Percentiles rank a stretch among this genome's conserved stretches.
phyloP scores from a whole-genome alignment of 73 alveolate species.

The Paramecium bursaria region DNA sequence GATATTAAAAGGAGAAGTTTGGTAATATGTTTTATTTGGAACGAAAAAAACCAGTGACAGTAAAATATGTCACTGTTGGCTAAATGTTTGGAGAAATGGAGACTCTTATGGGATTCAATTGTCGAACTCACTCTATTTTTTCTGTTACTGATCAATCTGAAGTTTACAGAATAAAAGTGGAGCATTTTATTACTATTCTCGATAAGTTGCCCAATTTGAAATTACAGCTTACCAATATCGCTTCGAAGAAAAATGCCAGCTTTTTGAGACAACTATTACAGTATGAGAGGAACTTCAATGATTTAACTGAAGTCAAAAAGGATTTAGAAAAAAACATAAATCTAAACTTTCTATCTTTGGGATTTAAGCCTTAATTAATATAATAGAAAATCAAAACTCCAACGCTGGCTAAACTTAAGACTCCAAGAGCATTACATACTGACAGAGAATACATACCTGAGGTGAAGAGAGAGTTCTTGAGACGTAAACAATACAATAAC shows the following conservation, averaged over 20 bases:
- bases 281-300: conserved; percentile 26
- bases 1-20: conserved; percentile 40
- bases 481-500: too few species aligned
- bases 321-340: conserved; percentile 25
- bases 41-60: conserved; percentile 24
- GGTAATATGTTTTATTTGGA: conserved; percentile 38
- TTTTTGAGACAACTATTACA: not conserved
- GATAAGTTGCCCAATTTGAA: conserved; percentile 8
- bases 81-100: conserved; percentile 64
- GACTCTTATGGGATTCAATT: conserved; percentile 10
- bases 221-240: not conserved
- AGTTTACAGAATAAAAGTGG: conserved; percentile 12
- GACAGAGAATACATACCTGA: too few species aligned
- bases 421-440: too few species aligned
- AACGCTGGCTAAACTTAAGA: too few species aligned
- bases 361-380: too few species aligned
- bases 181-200: conserved; percentile 1
- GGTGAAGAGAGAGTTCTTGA: too few species aligned
- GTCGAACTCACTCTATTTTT: conserved; percentile 26
- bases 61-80: conserved; percentile 45
- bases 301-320: conserved; percentile 39
- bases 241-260: not conserved
- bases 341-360: not conserved
- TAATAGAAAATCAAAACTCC: too few species aligned
- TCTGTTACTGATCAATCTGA: conserved; percentile 41